Evolutionary conservation across 169 alveolate genomes (phyloP).

Genomic region (Ichthyophthirius multifiliis): DNA sequence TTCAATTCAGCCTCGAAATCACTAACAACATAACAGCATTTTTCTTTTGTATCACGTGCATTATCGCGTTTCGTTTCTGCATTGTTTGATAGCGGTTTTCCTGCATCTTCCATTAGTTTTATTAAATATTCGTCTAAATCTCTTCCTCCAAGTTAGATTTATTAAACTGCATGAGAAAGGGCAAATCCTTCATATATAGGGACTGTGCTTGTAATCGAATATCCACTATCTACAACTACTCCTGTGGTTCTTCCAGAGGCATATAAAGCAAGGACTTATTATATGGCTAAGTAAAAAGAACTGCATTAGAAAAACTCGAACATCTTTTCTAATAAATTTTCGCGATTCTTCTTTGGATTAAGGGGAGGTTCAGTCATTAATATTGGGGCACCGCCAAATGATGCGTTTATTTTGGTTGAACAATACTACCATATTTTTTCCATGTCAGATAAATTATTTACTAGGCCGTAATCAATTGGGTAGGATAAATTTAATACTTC

Average conservation of each 20-base stretch:
- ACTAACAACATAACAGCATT: constrained; percentile 53
- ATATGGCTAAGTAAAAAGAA: constrained; percentile 70
- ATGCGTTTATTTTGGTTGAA: constrained; percentile 43
- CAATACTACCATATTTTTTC: constrained; percentile 57
- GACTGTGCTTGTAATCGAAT: constrained; percentile 98
- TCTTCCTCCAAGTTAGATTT: constrained; percentile 62
- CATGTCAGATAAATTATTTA: constrained; percentile 50
- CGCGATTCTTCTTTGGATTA: constrained; percentile 50
- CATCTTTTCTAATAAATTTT: constrained; percentile 41
- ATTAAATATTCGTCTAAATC: constrained; percentile 62
- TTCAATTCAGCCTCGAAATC: constrained; percentile 34
- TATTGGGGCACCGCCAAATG: constrained; percentile 45
- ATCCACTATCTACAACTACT: constrained; percentile 98
- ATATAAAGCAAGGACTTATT: constrained; percentile 67
- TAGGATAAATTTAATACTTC: constrained; percentile 45
- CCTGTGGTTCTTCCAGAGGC: constrained; percentile 77
- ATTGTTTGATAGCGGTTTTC: constrained; percentile 31
- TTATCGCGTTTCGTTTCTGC: constrained; percentile 67
- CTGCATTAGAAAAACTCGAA: constrained; percentile 63
- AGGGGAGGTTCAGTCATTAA: constrained; percentile 57
- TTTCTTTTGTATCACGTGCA: constrained; percentile 78
- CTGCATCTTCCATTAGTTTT: constrained; percentile 39
- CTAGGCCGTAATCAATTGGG: constrained; percentile 60
- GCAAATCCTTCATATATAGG: constrained; percentile 99
- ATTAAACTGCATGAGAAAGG: constrained; percentile 89